Conservation (phyloP, 345 rosid species). For the Camelina neglecta region DNA sequence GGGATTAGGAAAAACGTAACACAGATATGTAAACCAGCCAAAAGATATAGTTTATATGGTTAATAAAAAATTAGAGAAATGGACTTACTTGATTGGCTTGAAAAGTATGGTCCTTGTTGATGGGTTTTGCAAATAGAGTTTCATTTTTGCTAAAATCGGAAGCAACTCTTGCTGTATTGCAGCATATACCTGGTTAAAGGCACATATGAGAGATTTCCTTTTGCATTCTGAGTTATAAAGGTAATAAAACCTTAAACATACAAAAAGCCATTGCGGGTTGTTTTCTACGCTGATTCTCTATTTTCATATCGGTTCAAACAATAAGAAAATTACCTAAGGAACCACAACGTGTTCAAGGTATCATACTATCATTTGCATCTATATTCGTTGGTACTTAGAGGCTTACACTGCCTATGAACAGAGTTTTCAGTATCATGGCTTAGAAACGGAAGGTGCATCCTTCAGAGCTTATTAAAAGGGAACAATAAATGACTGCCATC, state of each 20-base stretch:
- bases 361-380: constrained; percentile 9
- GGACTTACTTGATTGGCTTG: constrained; percentile 88
- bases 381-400: neutral
- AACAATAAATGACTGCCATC: constrained; percentile 16
- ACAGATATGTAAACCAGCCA: constrained; percentile 11
- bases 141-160: constrained; percentile 76
- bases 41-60: constrained; percentile 4
- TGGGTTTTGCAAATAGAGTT: constrained; percentile 86
- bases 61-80: neutral
- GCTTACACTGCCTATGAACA: neutral
- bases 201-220: constrained; percentile 1
- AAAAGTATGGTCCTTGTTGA: constrained; percentile 88
- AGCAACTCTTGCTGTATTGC: constrained; percentile 83
- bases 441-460: constrained; percentile 22
- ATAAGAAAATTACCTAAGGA: neutral
- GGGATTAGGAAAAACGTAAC: neutral
- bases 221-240: constrained; percentile 8
- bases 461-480: constrained; percentile 24
- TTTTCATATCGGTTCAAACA: neutral
- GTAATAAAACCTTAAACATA: neutral
- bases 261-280: constrained; percentile 11
- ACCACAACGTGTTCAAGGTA: constrained; percentile 21
- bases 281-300: neutral
- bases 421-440: constrained; percentile 9
- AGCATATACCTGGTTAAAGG: constrained; percentile 61